Base-by-base conservation (phyloP, 192 early-diverging fungal species). In the Entomortierella beljakovae region DNA sequence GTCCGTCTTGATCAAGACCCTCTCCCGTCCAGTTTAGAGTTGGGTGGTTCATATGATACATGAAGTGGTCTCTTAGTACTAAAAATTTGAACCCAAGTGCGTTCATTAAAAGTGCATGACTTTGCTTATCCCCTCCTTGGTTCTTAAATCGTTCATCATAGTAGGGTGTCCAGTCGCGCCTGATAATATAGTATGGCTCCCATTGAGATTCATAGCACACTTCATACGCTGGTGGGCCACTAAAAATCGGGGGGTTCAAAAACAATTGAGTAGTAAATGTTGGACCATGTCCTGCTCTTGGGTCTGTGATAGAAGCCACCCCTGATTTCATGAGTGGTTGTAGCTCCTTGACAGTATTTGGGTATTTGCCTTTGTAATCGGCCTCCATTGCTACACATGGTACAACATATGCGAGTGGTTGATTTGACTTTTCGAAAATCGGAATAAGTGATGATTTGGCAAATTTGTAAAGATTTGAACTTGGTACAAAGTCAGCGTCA, bases 121-220 rank as follows among this genome's bases (percentile, higher is more conserved):
- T 83, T 57, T 88, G 84, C 59, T 88, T 88, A 52, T 88, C 87
- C 0, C 85, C 87, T 6, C 87, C 87, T 53, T 88, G 87, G 51
- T 88, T 84, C 48, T 76, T 71, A 64, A 88, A 88, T 23, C 87
- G 80, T 29, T 79, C 87, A 42, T 88, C 87, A 34, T 88, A 88
- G 13, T 82, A 61, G 11, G 87, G 87, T 18, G 50, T 52, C 23
- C 57, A 28, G 8, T 59, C 37, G 18, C 71, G 71, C 22, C 71
- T 59, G 13, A 88, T 56, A 31, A 86, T 81, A 55, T 88, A 88
- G 53, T 88, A 88, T 1, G 87, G 87, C 29, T 88, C 87, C 87
- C 87, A 88, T 50, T 86, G 87, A 1, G 87, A 88, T 54, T 88
- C 87, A 61, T 77, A 88, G 32, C 87, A 88, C 23, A 88, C 85